Conservation (phyloP, 2,329 filamentous ascomycete species). For the Colletotrichum lini region DNA sequence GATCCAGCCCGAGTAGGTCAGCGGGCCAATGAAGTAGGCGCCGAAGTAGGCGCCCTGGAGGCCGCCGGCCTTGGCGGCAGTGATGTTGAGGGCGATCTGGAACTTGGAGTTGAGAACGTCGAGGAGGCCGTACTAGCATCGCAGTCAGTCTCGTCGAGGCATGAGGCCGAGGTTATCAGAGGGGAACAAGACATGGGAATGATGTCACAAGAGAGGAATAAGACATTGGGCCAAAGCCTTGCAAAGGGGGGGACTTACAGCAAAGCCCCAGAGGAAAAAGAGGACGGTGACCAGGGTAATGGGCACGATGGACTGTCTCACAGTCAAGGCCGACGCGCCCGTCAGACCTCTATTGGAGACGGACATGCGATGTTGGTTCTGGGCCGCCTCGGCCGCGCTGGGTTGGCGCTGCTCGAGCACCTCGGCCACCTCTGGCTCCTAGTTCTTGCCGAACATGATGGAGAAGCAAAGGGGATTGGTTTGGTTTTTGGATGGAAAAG, state of each 20-base stretch:
- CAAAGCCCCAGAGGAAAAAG: conserved; percentile 68
- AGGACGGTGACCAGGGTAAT: conserved; percentile 69
- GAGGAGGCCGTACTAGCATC: conserved; percentile 39
- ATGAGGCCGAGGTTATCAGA: too few species aligned
- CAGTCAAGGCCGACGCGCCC: conserved; percentile 62
- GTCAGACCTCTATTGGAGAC: conserved; percentile 45
- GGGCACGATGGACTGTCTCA: conserved; percentile 77
- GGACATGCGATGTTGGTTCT: conserved; percentile 40
- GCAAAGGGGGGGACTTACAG: conserved; percentile 41
- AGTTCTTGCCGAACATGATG: conserved; percentile 45
- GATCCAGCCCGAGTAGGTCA: conserved; percentile 63
- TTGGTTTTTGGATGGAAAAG: not conserved
- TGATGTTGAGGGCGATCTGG: conserved; percentile 61
- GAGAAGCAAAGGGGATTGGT: not conserved
- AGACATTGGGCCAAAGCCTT: too few species aligned
- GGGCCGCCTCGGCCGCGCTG: conserved; percentile 42
- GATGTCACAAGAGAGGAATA: too few species aligned
- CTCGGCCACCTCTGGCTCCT: conserved; percentile 44
- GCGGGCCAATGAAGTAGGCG: conserved; percentile 56
- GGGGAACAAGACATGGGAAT: too few species aligned
- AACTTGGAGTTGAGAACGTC: conserved; percentile 65
- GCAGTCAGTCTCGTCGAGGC: too few species aligned
- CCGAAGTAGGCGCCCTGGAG: conserved; percentile 68
- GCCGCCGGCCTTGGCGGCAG: conserved; percentile 60
- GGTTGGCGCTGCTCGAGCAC: conserved; percentile 44